Conservation (phyloP, 2,329 filamentous ascomycete genomes). For the Fusarium sp. region DNA sequence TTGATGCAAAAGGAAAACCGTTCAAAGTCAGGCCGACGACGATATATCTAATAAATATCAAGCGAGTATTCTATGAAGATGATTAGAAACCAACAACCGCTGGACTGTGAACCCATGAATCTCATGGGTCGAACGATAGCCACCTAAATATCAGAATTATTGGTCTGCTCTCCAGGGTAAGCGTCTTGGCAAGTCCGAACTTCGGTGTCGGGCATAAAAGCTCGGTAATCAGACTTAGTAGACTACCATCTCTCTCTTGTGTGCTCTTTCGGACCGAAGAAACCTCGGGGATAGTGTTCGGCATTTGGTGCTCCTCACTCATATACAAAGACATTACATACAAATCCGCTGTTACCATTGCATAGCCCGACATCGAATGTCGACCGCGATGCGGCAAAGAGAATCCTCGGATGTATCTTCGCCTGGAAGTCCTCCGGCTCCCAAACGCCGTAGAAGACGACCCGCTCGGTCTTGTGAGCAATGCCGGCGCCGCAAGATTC, state of each 20-base stretch:
- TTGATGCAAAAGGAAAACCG: background rate
- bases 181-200: conserved; percentile 31
- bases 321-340: conserved; percentile 15
- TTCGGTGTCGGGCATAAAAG: conserved; percentile 30
- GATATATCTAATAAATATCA: background rate
- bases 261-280: conserved; percentile 2
- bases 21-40: background rate
- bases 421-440: conserved; percentile 6
- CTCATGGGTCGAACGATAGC: background rate
- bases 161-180: conserved; percentile 63
- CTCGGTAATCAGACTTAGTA: background rate
- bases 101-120: background rate
- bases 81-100: background rate
- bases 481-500: conserved; percentile 44
- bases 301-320: conserved; percentile 16
- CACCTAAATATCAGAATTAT: background rate
- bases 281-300: conserved; percentile 36
- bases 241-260: background rate
- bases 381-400: background rate
- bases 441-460: conserved; percentile 42
- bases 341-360: conserved; percentile 1
- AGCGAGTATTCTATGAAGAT: too few relatives aligned
- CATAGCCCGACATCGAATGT: background rate
- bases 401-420: conserved; percentile 17
- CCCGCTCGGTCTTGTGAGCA: conserved; percentile 44